Evolutionary conservation across 306 rosid species (phyloP).

Genomic region (Prunus salicina): DNA sequence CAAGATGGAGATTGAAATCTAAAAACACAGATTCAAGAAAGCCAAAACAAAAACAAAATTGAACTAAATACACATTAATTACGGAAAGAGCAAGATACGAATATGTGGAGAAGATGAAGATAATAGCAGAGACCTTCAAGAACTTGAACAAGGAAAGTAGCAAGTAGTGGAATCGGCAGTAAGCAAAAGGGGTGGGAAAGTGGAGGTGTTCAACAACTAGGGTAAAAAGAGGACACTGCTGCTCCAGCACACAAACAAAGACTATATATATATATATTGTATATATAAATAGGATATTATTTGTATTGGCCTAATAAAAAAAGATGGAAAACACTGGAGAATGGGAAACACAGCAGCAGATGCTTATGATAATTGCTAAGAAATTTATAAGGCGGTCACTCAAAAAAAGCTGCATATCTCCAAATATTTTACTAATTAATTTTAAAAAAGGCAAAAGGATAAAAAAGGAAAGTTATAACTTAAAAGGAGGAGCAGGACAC

Average conservation of each 20-base stretch:
- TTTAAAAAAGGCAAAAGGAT: background rate
- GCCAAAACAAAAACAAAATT: background rate
- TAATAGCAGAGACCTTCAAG: background rate
- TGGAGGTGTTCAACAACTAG: background rate
- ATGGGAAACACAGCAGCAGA: background rate
- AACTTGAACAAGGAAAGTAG: background rate
- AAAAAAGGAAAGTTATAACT: background rate
- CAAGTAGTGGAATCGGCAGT: background rate
- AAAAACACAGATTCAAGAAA: background rate
- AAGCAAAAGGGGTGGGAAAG: background rate
- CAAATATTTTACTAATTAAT: background rate
- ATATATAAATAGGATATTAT: background rate
- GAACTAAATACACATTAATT: background rate
- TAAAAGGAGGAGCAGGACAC: background rate
- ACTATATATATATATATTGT: background rate
- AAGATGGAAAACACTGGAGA: background rate
- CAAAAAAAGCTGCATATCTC: background rate
- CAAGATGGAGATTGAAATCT: background rate
- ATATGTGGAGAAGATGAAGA: background rate
- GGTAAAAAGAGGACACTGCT: background rate
- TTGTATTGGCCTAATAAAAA: background rate
- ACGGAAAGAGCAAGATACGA: background rate
- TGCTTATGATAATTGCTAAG: background rate
- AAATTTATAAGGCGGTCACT: constrained; percentile 22
- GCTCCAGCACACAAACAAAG: background rate